phyloP scores from a whole-genome alignment of 1,139 yeast genomes.

The Saccharomyces hybrid region DNA sequence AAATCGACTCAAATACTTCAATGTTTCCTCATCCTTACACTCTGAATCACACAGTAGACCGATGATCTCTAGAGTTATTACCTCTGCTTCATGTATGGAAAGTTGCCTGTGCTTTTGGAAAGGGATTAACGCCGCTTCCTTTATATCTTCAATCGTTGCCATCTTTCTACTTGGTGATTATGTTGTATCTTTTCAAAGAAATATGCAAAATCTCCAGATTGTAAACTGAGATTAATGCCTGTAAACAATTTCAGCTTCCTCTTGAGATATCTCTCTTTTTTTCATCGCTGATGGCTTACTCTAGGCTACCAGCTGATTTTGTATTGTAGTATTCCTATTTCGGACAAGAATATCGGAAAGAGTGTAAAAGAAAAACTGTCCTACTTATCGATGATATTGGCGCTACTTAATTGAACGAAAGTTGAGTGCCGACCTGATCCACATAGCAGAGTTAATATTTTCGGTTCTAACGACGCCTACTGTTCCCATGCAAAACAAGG shows the following conservation, averaged over 20 bases:
- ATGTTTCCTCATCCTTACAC: slow-evolving; percentile 45
- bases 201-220: background rate
- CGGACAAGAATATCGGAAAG: background rate
- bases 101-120: slow-evolving; percentile 30
- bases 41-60: slow-evolving; percentile 50
- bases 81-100: slow-evolving; percentile 52
- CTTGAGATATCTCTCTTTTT: background rate
- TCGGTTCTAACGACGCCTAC: background rate
- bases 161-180: background rate
- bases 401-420: background rate
- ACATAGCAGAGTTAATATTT: background rate
- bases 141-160: slow-evolving; percentile 15
- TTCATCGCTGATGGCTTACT: background rate
- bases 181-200: background rate
- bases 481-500: background rate
- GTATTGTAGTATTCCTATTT: background rate
- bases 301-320: background rate
- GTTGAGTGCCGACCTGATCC: background rate
- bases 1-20: slow-evolving; percentile 61
- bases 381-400: background rate
- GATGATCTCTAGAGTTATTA: slow-evolving; percentile 45
- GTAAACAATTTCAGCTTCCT: background rate
- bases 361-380: background rate
- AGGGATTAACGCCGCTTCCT: slow-evolving; percentile 18
- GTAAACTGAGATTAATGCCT: background rate